phyloP scores from a whole-genome alignment of 177 flowering plant genomes.

The Telopea speciosissima region DNA sequence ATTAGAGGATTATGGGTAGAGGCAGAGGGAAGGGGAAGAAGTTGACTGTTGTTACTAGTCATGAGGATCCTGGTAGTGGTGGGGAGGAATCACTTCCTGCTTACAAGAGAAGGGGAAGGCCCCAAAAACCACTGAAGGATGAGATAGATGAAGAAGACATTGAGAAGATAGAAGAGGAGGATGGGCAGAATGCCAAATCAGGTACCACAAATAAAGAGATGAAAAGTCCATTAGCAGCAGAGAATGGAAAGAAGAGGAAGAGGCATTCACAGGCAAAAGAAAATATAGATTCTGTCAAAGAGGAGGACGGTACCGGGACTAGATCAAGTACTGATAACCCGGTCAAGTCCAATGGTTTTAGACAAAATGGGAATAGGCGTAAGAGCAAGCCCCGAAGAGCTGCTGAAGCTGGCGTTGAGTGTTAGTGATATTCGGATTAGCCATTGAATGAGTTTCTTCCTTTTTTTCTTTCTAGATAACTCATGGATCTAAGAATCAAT shows the following conservation, averaged over 20 bases:
- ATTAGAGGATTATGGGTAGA: conserved; percentile 48
- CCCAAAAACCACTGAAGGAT: conserved; percentile 59
- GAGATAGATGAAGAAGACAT: conserved; percentile 45
- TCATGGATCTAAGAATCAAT: conserved; percentile 1
- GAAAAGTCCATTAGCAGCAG: conserved; percentile 24
- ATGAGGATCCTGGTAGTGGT: conserved; percentile 55
- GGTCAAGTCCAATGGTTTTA: conserved; percentile 46
- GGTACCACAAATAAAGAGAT: conserved; percentile 23
- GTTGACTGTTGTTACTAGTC: conserved; percentile 29
- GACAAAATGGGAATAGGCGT: conserved; percentile 57
- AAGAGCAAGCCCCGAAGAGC: conserved; percentile 77
- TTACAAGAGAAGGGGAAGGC: conserved; percentile 67
- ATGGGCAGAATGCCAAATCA: conserved; percentile 28
- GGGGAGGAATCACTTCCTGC: conserved; percentile 51
- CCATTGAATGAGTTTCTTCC: not conserved
- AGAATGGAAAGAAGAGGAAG: conserved; percentile 56
- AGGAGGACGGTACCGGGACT: conserved; percentile 39
- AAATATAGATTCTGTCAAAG: conserved; percentile 30
- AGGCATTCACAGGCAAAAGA: conserved; percentile 36
- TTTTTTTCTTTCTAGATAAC: not conserved
- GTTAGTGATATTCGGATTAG: conserved; percentile 34
- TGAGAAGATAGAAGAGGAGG: conserved; percentile 39
- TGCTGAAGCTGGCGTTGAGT: conserved; percentile 70
- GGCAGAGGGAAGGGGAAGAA: conserved; percentile 77
- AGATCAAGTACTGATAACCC: conserved; percentile 34